These are phyloP conservation scores for Coemansia sp. DNA, from an alignment of 192 early-diverging fungal genomes.

Conservation along the genomic window DNA sequence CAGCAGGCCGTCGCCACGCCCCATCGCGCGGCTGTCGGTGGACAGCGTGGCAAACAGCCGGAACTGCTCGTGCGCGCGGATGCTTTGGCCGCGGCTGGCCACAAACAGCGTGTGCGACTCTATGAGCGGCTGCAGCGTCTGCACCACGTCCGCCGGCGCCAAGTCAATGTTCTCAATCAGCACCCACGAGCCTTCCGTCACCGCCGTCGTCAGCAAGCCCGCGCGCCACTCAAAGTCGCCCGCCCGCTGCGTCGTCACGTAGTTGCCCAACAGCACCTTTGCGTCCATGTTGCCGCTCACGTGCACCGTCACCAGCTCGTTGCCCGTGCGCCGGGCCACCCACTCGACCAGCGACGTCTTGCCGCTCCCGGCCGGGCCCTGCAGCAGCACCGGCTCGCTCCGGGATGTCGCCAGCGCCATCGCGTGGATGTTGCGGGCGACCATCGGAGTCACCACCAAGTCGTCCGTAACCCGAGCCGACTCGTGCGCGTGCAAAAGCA, in stretches of 20 bases:
- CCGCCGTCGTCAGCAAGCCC: conserved; percentile 90
- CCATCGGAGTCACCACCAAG: conserved; percentile 78
- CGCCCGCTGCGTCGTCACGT: conserved; percentile 87
- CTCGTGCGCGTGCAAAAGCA: conserved; percentile 38
- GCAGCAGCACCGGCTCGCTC: conserved; percentile 81
- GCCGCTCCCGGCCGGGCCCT: conserved; percentile 81
- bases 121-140: conserved; percentile 86
- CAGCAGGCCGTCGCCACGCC: conserved; percentile 40
- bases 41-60: conserved; percentile 88
- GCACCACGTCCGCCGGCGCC: conserved; percentile 91
- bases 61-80: conserved; percentile 82
- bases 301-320: conserved; percentile 88
- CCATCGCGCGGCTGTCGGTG: conserved; percentile 46
- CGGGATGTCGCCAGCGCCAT: conserved; percentile 86
- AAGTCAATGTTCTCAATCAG: conserved; percentile 97
- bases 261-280: conserved; percentile 93
- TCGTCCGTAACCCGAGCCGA: conserved; percentile 4
- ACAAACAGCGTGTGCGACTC: conserved; percentile 90
- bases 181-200: conserved; percentile 89
- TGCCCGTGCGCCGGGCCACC: conserved; percentile 72
- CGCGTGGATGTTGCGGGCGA: conserved; percentile 69
- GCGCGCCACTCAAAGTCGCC: conserved; percentile 95
- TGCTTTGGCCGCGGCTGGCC: conserved; percentile 82
- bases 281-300: conserved; percentile 95
- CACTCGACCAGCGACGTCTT: conserved; percentile 92